Evolutionary conservation across 1,284 basidiomycete genomes (phyloP).

Genomic region (Ceraceosorus guamensis): DNA sequence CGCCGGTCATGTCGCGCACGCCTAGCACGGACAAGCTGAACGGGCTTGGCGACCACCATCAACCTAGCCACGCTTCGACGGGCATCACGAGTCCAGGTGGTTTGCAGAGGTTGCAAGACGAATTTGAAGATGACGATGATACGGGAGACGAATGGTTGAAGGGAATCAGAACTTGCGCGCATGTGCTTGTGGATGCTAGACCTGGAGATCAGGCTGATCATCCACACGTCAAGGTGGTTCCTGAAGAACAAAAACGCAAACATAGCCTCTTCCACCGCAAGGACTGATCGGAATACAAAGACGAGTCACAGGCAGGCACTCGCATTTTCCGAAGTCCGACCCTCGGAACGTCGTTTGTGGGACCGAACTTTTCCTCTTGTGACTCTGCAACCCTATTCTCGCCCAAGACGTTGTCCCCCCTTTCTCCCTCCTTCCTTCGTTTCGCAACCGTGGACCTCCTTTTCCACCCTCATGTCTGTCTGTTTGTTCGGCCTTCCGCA

Average conservation of each 20-base stretch:
- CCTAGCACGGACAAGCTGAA: slow-evolving; percentile 27
- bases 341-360: too few species aligned
- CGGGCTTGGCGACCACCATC: not conserved
- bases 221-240: slow-evolving; percentile 35
- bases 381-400: too few species aligned
- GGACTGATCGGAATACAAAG: too few species aligned
- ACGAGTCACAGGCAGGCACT: too few species aligned
- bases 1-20: slow-evolving; percentile 35
- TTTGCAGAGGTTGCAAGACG: slow-evolving; percentile 11
- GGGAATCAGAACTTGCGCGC: slow-evolving; percentile 45
- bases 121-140: slow-evolving; percentile 48
- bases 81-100: not conserved
- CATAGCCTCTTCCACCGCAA: slow-evolving; percentile 35
- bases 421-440: too few species aligned
- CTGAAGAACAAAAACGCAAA: slow-evolving; percentile 38
- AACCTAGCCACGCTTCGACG: not conserved
- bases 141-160: slow-evolving; percentile 50
- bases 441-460: too few species aligned
- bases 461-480: too few species aligned
- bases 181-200: slow-evolving; percentile 21
- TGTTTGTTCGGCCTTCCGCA: too few species aligned
- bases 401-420: too few species aligned
- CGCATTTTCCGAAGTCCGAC: too few species aligned
- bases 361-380: too few species aligned
- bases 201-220: slow-evolving; percentile 38